Conservation (phyloP, 139 green algal genomes). For the Chlorella sp. region DNA sequence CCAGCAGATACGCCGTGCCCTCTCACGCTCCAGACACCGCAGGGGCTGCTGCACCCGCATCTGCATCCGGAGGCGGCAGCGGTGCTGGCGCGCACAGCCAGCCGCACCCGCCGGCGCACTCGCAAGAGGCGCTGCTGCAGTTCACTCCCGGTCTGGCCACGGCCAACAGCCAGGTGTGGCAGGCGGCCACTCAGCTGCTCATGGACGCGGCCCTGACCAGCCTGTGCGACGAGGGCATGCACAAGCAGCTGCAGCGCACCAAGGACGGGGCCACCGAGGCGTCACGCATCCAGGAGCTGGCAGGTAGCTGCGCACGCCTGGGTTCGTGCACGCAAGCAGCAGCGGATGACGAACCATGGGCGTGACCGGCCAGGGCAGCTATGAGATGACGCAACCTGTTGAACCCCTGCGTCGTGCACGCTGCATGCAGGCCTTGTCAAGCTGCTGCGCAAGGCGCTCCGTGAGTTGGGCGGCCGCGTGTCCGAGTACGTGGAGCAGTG, state of each 20-base stretch:
- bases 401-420: too few species aligned
- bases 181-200: slow-evolving; percentile 51
- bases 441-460: slow-evolving; percentile 56
- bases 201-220: slow-evolving; percentile 47
- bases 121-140: too few species aligned
- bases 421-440: slow-evolving; percentile 64
- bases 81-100: too few species aligned
- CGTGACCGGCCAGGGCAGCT: too few species aligned
- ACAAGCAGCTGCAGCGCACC: slow-evolving; percentile 65
- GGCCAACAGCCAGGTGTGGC: slow-evolving; percentile 8
- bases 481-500: slow-evolving; percentile 49
- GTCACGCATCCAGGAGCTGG: slow-evolving; percentile 72
- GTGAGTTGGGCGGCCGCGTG: slow-evolving; percentile 43
- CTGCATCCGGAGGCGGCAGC: too few species aligned
- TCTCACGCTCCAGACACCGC: too few species aligned
- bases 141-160: neutral
- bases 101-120: too few species aligned
- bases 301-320: slow-evolving; percentile 28
- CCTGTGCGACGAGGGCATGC: slow-evolving; percentile 55
- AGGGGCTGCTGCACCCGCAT: too few species aligned
- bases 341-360: neutral
- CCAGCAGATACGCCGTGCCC: too few species aligned
- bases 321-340: neutral
- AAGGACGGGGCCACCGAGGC: slow-evolving; percentile 74
- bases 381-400: too few species aligned